Evolutionary conservation across 805 yeast genomes (phyloP), one percentile per base, ranked within the genome.

Genomic region (Candida golubevii): DNA sequence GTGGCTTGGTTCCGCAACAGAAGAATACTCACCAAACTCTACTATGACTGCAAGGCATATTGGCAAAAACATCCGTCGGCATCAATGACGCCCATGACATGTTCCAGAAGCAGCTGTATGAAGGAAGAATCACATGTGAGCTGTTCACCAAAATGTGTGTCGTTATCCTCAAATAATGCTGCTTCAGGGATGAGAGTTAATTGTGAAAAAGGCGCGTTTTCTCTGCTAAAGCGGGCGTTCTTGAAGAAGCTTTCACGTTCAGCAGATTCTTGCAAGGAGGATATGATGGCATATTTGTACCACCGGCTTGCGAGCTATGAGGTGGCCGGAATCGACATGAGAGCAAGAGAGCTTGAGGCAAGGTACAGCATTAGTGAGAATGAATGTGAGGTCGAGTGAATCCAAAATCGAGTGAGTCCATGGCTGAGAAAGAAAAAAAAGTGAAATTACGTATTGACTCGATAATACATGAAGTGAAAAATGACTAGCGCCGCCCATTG

Each of bases 201-300:
- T 14, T 26, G 36, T n/a, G 39, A 34, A 18, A 29, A 44, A 27
- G 38, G 41, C 7, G 39, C 42, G 0, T 48, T 36, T 14, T 34
- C 44, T 5, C 54, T 50, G 54, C 36, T 48, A 34, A 50, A 49
- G 27, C 32, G 28, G 12, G 48, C 50, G 1, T 46, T 41, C 26
- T 38, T 46, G 34, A 48, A 46, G 34, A 48, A 33, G 37, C 35
- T 50, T 10, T 42, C 51, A 27, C 39, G 50, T 9, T 36, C 50
- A 1, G 44, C 58, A 2, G 47, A 44, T 11, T 34, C 46, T 0
- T 45, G 51, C 28, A 41, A 45, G 15, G 51, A 50, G 15, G 63
- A 57, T 29, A 38, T 51, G 6, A 45, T 60, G 23, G 50, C 60
- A 1, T 60, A 59, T 37, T 42, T 61, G 33, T 54, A 50, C 38